phyloP scores from a whole-genome alignment of 768 basidiomycete species.

The Scleroderma citrinum region DNA sequence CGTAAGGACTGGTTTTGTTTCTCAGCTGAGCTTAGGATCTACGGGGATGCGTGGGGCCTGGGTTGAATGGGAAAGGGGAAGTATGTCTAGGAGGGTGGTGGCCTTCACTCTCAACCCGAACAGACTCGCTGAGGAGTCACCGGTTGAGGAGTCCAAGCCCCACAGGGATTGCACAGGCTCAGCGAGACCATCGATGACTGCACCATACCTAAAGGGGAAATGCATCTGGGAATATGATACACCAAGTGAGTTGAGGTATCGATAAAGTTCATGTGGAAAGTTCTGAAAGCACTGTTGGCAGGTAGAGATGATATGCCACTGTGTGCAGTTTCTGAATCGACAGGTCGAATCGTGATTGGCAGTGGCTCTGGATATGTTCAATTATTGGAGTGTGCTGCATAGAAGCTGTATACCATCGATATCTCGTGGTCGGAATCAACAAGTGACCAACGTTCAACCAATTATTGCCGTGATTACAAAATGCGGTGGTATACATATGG shows the following conservation, averaged over 20 bases:
- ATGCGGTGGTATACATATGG: too few relatives aligned
- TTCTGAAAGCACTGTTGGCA: not conserved
- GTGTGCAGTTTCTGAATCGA: conserved; percentile 42
- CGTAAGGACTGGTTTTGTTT: conserved; percentile 6
- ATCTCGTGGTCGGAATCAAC: too few relatives aligned
- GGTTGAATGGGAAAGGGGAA: conserved; percentile 15
- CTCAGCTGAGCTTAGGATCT: conserved; percentile 14
- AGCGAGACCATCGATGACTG: not conserved
- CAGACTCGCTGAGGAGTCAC: not conserved
- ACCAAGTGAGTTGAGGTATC: conserved; percentile 27
- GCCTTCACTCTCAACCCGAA: conserved; percentile 17
- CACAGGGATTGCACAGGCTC: too few relatives aligned
- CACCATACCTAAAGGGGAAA: conserved; percentile 8
- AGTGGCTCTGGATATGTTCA: conserved; percentile 33
- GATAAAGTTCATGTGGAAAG: too few relatives aligned
- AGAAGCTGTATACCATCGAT: too few relatives aligned
- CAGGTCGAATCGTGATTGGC: conserved; percentile 38
- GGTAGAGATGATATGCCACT: conserved; percentile 38
- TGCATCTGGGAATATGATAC: conserved; percentile 15
- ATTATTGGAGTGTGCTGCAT: conserved; percentile 9
- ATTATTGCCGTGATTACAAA: too few relatives aligned
- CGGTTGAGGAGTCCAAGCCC: not conserved
- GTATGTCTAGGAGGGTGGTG: conserved; percentile 14
- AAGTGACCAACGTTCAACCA: too few relatives aligned
- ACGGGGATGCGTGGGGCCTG: conserved; percentile 20